Evolutionary conservation across 1,284 basidiomycete species (phyloP).

Genomic region (Sporisorium iseilematis-ciliati): DNA sequence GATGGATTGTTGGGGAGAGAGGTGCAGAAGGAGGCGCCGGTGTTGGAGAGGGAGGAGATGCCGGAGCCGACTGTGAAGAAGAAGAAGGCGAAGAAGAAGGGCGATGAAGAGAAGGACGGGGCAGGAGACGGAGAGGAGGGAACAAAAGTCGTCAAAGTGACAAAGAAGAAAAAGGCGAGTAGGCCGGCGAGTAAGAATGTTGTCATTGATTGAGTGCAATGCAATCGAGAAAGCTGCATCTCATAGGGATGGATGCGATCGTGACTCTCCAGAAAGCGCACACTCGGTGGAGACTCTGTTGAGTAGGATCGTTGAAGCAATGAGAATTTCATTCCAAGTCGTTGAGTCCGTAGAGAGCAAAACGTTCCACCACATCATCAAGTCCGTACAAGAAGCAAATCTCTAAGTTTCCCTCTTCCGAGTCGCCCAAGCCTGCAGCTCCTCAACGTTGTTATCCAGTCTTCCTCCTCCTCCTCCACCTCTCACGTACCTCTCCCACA

Average conservation of each 20-base stretch:
- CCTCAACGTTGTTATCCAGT: conserved; percentile 19
- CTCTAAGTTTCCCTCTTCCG: conserved; percentile 4
- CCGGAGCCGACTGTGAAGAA: conserved; percentile 18
- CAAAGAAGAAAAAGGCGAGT: conserved; percentile 32
- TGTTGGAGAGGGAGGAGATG: conserved; percentile 52
- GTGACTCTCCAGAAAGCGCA: too few relatives aligned
- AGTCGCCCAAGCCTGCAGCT: conserved; percentile 15
- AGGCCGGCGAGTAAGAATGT: conserved; percentile 7
- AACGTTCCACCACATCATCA: too few relatives aligned
- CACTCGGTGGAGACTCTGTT: too few relatives aligned
- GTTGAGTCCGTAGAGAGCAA: background rate
- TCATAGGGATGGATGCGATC: background rate
- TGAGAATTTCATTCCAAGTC: background rate
- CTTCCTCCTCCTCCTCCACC: background rate
- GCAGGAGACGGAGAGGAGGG: too few relatives aligned
- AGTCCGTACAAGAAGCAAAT: background rate
- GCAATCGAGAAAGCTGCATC: background rate
- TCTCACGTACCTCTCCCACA: conserved; percentile 16
- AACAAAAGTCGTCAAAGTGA: conserved; percentile 31
- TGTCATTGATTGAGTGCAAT: conserved; percentile 17
- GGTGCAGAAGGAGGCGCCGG: conserved; percentile 8
- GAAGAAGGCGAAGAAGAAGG: conserved; percentile 19
- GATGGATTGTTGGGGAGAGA: conserved; percentile 10
- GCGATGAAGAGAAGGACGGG: too few relatives aligned
- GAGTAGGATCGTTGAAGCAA: background rate